Evolutionary conservation across 164 flowering plant genomes (phyloP), one percentile per base, ranked within the genome.

Genomic region (Platanus orientalis): DNA sequence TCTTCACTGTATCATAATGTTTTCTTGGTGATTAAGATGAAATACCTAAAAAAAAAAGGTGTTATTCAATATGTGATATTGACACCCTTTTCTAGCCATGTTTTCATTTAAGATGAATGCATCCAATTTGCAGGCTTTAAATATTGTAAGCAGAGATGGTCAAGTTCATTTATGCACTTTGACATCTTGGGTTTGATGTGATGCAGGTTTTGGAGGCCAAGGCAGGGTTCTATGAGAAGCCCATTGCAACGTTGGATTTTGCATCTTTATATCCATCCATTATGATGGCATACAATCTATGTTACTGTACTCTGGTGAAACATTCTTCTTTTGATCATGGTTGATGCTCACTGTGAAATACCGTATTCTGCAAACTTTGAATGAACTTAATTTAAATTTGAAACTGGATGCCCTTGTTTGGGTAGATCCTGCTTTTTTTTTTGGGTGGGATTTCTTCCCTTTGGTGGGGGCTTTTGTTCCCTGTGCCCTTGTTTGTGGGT

Each of bases 241-340:
- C 99, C 28, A 92, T 95, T 73, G 97, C 99, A 32, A 95, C 99
- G 9, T 73, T 95, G 74, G 99, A 95, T 81, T 94, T 95, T 79
- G 99, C 99, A 63, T 95, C 99, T 61, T 61, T 95, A 52, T 95
- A 95, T 84, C 99, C 99, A 64, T 95, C 99, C 24, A 92, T 95
- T 67, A 95, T 92, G 99, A 92, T 94, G 97, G 99, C 99, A 52
- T 95, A 95, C 76, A 95, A 95, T 78, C 71, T 95, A 61, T 94
- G 99, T 65, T 95, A 92, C 71, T 90, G 99, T 76, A 95, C 96
- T 52, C 82, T 91, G 92, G 99, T 94, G 60, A 79, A 40, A 19
- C 40, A 30, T 56, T 57, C 54, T 66, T 68, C 58, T 36, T 49
- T 39, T 20, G 34, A 54, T 11, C 49, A 49, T 62, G 52, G 20